phyloP scores from a whole-genome alignment of 2,329 filamentous ascomycete species.

The Rhinocladiella similis region DNA sequence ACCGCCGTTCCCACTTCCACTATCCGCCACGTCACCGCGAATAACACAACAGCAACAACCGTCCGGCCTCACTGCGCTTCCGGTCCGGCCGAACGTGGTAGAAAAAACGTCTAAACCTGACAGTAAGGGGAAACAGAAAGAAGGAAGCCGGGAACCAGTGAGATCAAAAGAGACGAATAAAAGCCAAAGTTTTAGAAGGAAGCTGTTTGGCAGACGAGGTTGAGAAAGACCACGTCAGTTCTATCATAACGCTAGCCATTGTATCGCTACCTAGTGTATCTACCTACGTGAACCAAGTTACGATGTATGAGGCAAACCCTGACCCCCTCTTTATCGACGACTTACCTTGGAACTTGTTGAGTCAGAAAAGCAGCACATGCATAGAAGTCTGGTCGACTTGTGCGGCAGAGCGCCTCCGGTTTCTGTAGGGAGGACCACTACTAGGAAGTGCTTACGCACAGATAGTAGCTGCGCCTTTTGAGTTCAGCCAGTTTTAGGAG shows the following conservation, averaged over 20 bases:
- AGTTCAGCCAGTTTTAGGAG: neutral
- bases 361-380: too few species aligned
- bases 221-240: constrained; percentile 1
- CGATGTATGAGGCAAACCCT: neutral
- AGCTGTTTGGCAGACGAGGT: constrained; percentile 24
- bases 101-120: constrained; percentile 1
- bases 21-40: constrained; percentile 6
- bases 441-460: neutral
- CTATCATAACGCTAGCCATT: neutral
- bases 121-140: constrained; percentile 14
- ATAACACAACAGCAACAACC: constrained; percentile 5
- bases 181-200: constrained; percentile 18
- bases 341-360: too few species aligned
- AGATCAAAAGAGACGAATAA: constrained; percentile 18
- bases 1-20: constrained; percentile 4
- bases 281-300: neutral
- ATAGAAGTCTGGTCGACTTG: neutral
- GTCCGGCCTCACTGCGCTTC: constrained; percentile 8
- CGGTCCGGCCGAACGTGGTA: constrained; percentile 2
- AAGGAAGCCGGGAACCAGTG: constrained; percentile 17
- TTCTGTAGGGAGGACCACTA: neutral
- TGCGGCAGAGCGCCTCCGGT: neutral
- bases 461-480: neutral
- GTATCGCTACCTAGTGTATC: neutral
- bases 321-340: too few species aligned